phyloP scores from a whole-genome alignment of 768 basidiomycete species.

The Polyporus arcularius region DNA sequence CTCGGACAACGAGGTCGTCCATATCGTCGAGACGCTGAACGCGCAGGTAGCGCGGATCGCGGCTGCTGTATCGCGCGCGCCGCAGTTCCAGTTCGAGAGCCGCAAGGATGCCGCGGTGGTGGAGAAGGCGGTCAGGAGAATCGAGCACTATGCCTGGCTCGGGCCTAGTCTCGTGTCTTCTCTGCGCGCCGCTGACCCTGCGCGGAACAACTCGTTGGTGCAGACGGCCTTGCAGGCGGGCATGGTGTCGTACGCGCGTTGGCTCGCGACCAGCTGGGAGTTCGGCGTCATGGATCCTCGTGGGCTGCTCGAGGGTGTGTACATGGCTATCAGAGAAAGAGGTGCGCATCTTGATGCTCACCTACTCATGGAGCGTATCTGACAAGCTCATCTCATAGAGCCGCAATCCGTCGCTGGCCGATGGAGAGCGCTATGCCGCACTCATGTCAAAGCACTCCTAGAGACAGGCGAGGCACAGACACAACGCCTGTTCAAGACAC shows the following conservation, averaged over 20 bases:
- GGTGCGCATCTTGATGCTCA: not conserved
- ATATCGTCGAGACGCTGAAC: conserved; percentile 47
- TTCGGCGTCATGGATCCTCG: not conserved
- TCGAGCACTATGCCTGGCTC: not conserved
- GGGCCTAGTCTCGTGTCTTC: not conserved
- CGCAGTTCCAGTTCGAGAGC: conserved; percentile 22
- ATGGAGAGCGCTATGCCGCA: conserved; percentile 19
- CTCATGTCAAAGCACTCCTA: conserved; percentile 2
- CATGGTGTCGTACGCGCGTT: not conserved
- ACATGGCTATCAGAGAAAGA: not conserved
- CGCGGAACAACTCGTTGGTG: conserved; percentile 3
- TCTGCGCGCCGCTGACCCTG: conserved; percentile 1
- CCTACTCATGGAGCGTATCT: not conserved
- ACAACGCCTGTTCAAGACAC: not conserved
- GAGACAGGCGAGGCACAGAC: not conserved
- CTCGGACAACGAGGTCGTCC: conserved; percentile 48
- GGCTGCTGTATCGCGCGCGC: conserved; percentile 46
- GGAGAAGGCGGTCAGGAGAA: not conserved
- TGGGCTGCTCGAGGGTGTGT: not conserved
- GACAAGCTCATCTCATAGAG: not conserved
- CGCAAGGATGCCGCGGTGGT: not conserved
- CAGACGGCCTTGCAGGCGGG: conserved; percentile 18
- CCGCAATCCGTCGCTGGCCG: conserved; percentile 13
- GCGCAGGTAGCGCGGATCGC: conserved; percentile 51
- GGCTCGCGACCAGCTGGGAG: conserved; percentile 18